phyloP scores from a whole-genome alignment of 2,329 filamentous ascomycete genomes.

The Trichophyton benhamiae region DNA sequence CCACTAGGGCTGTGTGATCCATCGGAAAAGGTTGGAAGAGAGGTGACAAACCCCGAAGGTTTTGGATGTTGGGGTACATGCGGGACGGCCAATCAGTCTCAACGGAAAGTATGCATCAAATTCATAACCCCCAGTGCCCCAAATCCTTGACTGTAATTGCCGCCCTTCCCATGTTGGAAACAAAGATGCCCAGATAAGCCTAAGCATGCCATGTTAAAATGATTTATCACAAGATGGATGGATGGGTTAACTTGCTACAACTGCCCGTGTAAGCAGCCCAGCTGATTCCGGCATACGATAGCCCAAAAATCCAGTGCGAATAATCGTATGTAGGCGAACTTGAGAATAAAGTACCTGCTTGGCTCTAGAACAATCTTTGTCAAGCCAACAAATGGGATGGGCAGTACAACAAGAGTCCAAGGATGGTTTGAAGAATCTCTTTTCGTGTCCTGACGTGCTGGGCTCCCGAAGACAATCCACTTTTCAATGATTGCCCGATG shows the following conservation, averaged over 20 bases:
- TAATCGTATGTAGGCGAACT: constrained; percentile 34
- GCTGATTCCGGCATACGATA: constrained; percentile 50
- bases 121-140: not conserved
- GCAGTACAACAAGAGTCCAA: constrained; percentile 13
- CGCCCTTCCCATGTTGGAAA: constrained; percentile 8
- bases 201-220: constrained; percentile 23
- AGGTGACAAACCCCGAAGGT: constrained; percentile 24
- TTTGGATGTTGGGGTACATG: constrained; percentile 35
- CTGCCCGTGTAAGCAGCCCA: constrained; percentile 16
- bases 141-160: not conserved
- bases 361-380: constrained; percentile 22
- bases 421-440: constrained; percentile 4
- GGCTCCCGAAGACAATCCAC: constrained; percentile 40
- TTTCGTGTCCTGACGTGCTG: constrained; percentile 11
- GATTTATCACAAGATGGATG: constrained; percentile 29
- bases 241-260: constrained; percentile 43
- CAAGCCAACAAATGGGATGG: constrained; percentile 15
- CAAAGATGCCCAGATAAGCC: constrained; percentile 24
- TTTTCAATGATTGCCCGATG: constrained; percentile 32
- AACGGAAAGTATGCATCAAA: not conserved
- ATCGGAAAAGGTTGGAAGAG: constrained; percentile 28
- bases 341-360: constrained; percentile 19
- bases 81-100: constrained; percentile 30
- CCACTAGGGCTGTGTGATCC: constrained; percentile 9
- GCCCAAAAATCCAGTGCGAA: constrained; percentile 21